These are phyloP conservation scores for Phytophthora citricola DNA, from an alignment of 352 stramenopile species.

Conservation along the genomic window DNA sequence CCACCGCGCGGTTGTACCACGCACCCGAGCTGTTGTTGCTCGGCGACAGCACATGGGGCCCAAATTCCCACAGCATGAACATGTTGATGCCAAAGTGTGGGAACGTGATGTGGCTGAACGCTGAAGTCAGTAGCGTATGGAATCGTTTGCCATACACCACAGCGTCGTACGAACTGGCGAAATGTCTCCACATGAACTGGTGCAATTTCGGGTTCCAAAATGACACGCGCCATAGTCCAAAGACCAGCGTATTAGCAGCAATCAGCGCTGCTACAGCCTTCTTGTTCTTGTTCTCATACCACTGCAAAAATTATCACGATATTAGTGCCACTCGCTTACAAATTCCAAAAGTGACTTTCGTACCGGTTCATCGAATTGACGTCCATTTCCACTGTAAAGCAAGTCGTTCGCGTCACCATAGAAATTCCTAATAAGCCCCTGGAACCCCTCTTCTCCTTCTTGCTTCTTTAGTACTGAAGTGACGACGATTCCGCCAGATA, in stretches of 20 bases:
- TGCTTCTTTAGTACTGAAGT: slow-evolving; percentile 36
- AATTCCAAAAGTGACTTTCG: slow-evolving; percentile 4
- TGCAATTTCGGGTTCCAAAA: slow-evolving; percentile 53
- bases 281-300: slow-evolving; percentile 72
- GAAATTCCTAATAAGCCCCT: slow-evolving; percentile 26
- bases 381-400: slow-evolving; percentile 30
- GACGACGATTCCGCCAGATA: slow-evolving; percentile 53
- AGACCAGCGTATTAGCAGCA: slow-evolving; percentile 70
- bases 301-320: slow-evolving; percentile 19
- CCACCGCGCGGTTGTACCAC: slow-evolving; percentile 63
- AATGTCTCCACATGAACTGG: slow-evolving; percentile 84
- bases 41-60: slow-evolving; percentile 64
- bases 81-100: slow-evolving; percentile 88
- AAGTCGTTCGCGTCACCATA: slow-evolving; percentile 41
- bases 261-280: slow-evolving; percentile 71
- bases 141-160: slow-evolving; percentile 69
- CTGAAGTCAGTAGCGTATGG: slow-evolving; percentile 79
- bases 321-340: background rate
- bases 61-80: slow-evolving; percentile 92
- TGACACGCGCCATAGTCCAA: slow-evolving; percentile 79
- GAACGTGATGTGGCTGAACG: slow-evolving; percentile 87
- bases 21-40: slow-evolving; percentile 45
- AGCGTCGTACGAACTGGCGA: slow-evolving; percentile 83
- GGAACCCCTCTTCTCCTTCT: slow-evolving; percentile 5
- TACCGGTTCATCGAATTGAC: slow-evolving; percentile 34